Evolutionary conservation across 2,329 filamentous ascomycete genomes (phyloP).

Genomic region (Monilinia polystroma): DNA sequence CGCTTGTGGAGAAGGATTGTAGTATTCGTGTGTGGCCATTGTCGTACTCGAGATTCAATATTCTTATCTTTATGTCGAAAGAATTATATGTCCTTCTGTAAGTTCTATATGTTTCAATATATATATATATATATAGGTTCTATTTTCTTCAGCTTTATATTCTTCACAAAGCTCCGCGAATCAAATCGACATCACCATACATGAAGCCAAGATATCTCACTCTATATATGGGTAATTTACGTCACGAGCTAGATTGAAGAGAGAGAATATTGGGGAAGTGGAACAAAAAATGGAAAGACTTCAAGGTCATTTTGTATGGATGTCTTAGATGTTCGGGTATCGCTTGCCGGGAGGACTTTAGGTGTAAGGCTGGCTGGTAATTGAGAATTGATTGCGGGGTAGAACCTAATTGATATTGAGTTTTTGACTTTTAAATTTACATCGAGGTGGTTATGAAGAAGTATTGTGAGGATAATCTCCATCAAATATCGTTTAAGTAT

Average conservation of each 20-base stretch:
- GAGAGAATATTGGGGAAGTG: neutral
- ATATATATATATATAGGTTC: neutral
- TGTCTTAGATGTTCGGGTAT: slow-evolving; percentile 7
- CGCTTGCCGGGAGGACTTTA: neutral
- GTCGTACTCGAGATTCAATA: neutral
- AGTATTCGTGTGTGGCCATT: slow-evolving; percentile 10
- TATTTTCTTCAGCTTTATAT: neutral
- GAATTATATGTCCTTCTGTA: neutral
- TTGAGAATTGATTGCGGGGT: neutral
- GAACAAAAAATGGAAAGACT: neutral
- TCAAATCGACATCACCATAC: slow-evolving; percentile 18
- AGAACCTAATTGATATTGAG: neutral
- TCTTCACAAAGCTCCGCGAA: slow-evolving; percentile 10
- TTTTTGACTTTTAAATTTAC: neutral
- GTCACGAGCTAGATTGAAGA: neutral
- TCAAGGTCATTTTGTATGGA: slow-evolving; percentile 6
- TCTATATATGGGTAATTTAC: slow-evolving; percentile 5
- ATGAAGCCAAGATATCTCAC: slow-evolving; percentile 10
- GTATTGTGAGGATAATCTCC: neutral
- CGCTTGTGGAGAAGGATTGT: neutral
- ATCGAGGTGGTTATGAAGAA: neutral
- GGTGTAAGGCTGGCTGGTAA: neutral
- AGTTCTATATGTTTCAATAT: neutral
- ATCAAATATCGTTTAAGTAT: too few relatives aligned
- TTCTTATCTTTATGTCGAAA: neutral